Conservation (phyloP, 225 moss, liverwort and hornwort genomes). For the Ulota crispa region DNA sequence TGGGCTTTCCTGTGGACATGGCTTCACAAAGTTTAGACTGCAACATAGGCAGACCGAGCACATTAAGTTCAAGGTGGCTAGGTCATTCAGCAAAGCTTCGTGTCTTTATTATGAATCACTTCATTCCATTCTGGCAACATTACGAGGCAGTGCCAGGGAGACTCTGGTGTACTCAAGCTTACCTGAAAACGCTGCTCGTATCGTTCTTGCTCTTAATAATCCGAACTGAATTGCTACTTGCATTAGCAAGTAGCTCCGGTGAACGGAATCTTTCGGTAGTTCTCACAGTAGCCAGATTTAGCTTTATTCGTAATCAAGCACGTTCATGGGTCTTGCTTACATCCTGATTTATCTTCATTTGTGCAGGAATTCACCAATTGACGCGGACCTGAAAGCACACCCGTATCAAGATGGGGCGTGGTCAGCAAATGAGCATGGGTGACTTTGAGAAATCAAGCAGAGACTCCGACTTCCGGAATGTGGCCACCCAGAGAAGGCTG, state of each 20-base stretch:
- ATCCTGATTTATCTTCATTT: not conserved
- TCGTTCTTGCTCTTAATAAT: not conserved
- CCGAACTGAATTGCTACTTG: not conserved
- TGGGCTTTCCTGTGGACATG: not conserved
- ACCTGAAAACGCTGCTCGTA: not conserved
- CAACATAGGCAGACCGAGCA: not conserved
- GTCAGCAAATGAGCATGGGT: constrained; percentile 34
- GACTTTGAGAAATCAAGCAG: constrained; percentile 32
- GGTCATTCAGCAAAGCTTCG: not conserved
- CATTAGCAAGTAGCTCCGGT: not conserved
- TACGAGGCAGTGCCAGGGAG: not conserved
- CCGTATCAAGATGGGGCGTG: constrained; percentile 44
- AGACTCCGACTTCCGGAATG: constrained; percentile 21
- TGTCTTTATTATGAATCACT: not conserved
- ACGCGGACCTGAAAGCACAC: constrained; percentile 23
- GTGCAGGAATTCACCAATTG: constrained; percentile 26
- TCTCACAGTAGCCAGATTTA: constrained; percentile 3
- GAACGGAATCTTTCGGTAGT: not conserved
- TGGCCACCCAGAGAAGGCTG: constrained; percentile 27
- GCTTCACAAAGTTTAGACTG: not conserved
- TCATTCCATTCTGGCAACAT: not conserved
- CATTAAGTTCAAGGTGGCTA: not conserved
- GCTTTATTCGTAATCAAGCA: not conserved
- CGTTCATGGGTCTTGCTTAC: not conserved
- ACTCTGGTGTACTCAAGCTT: not conserved